These are phyloP conservation scores for Asparagopsis taxiformis DNA, from an alignment of 31 red algal species.

Conservation along the genomic window DNA sequence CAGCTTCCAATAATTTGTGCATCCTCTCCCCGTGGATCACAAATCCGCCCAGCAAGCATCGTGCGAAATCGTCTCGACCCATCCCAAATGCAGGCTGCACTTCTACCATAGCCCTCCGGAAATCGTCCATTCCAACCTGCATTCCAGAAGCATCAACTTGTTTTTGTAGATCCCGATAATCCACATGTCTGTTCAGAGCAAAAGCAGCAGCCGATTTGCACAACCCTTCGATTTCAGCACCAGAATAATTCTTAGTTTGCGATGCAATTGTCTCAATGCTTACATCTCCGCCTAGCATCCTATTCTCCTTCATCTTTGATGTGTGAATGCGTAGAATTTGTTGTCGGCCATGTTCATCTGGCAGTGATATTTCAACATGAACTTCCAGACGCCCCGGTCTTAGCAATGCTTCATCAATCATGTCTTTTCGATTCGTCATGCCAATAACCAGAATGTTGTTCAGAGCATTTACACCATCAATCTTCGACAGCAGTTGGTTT, in stretches of 20 bases:
- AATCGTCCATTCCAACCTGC: slow-evolving; percentile 91
- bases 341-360: slow-evolving; percentile 92
- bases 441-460: slow-evolving; percentile 99
- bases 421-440: slow-evolving; percentile 99
- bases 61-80: slow-evolving; percentile 88
- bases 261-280: slow-evolving; percentile 80
- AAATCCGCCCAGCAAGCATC: slow-evolving; percentile 97
- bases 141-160: slow-evolving; percentile 78
- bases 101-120: slow-evolving; percentile 83
- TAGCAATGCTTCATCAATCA: slow-evolving; percentile 99
- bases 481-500: slow-evolving; percentile 98
- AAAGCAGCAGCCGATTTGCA: slow-evolving; percentile 99
- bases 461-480: slow-evolving; percentile 97
- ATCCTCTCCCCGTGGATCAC: slow-evolving; percentile 78
- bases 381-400: slow-evolving; percentile 98
- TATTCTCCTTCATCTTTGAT: slow-evolving; percentile 88
- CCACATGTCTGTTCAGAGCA: slow-evolving; percentile 95
- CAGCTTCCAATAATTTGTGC: slow-evolving; percentile 67
- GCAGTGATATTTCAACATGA: slow-evolving; percentile 98
- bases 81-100: slow-evolving; percentile 96
- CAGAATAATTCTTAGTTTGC: slow-evolving; percentile 97
- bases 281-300: slow-evolving; percentile 80
- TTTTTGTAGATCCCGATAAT: slow-evolving; percentile 90
- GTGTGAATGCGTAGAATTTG: slow-evolving; percentile 99
- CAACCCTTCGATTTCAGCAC: slow-evolving; percentile 97